A percentile compares a stretch with the other conserved stretches of the same genome.
phyloP scores from a whole-genome alignment of 768 basidiomycete genomes.

The Suillus placidus region DNA sequence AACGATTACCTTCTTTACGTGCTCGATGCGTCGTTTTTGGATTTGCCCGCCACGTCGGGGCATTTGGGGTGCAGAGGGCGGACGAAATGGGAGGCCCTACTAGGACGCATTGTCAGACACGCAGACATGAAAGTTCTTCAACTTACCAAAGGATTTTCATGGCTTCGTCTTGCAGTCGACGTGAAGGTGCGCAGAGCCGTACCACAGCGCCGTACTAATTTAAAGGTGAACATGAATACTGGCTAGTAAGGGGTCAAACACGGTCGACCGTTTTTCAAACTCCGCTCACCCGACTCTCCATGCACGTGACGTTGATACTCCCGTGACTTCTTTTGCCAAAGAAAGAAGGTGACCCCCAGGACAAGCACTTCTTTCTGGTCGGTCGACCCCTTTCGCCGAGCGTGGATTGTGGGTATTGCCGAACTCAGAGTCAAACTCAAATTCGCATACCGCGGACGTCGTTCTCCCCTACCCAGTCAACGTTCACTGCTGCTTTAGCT shows the following conservation, averaged over 20 bases:
- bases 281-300: too few species aligned
- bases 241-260: too few species aligned
- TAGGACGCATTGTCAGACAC: conserved; percentile 21
- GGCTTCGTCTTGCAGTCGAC: conserved; percentile 28
- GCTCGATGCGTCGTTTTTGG: conserved; percentile 58
- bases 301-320: too few species aligned
- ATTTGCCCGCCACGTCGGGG: conserved; percentile 59
- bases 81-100: conserved; percentile 38
- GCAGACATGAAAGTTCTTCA: background rate
- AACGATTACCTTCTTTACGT: conserved; percentile 80
- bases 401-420: background rate
- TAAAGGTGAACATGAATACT: conserved; percentile 14
- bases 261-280: too few species aligned
- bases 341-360: too few species aligned
- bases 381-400: too few species aligned
- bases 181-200: conserved; percentile 21
- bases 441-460: background rate
- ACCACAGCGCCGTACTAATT: background rate
- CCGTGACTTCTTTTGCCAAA: too few species aligned
- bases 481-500: background rate
- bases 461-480: background rate
- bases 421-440: background rate
- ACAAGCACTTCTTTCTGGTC: too few species aligned
- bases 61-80: conserved; percentile 54
- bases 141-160: conserved; percentile 62